Evolutionary conservation across 2,329 filamentous ascomycete genomes (phyloP).

Genomic region (Fusarium luffae): DNA sequence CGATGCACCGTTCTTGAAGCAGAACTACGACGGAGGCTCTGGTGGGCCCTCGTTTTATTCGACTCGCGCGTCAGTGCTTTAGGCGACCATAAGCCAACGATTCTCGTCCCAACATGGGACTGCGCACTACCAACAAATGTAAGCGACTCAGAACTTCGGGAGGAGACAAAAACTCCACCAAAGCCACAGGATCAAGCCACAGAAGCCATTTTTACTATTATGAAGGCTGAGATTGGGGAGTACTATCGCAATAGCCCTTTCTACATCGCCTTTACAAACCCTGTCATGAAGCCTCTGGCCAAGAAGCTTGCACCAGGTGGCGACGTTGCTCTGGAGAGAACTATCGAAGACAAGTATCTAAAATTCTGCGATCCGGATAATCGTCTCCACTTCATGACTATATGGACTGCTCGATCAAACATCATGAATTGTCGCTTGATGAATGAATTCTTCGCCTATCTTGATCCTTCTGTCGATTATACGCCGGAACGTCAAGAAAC

Average conservation of each 20-base stretch:
- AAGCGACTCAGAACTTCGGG: conserved; percentile 58
- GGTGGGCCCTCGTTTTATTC: conserved; percentile 69
- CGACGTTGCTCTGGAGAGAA: conserved; percentile 50
- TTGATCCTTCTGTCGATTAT: conserved; percentile 31
- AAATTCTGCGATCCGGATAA: conserved; percentile 52
- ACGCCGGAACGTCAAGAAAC: conserved; percentile 47
- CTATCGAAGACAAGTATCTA: conserved; percentile 61
- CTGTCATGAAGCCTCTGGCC: conserved; percentile 46
- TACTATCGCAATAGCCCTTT: conserved; percentile 50
- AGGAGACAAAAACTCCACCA: conserved; percentile 53
- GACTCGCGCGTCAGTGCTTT: conserved; percentile 68
- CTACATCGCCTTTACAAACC: conserved; percentile 51
- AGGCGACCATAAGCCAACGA: conserved; percentile 49
- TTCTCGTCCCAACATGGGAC: conserved; percentile 53
- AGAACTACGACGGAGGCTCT: conserved; percentile 70
- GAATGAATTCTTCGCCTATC: conserved; percentile 55
- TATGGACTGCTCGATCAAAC: conserved; percentile 53
- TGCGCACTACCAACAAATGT: conserved; percentile 57
- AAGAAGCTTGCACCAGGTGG: conserved; percentile 35
- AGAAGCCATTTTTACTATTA: conserved; percentile 56
- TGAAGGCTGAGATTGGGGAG: conserved; percentile 55
- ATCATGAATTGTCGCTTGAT: conserved; percentile 63
- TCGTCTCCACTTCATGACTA: conserved; percentile 55
- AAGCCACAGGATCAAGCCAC: conserved; percentile 47
- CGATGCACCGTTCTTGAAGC: conserved; percentile 57